Percentiles rank a stretch among this genome's conserved stretches.
These are phyloP conservation scores for Dimocarpus longan DNA, from an alignment of 345 rosid species.

Conservation along the genomic window DNA sequence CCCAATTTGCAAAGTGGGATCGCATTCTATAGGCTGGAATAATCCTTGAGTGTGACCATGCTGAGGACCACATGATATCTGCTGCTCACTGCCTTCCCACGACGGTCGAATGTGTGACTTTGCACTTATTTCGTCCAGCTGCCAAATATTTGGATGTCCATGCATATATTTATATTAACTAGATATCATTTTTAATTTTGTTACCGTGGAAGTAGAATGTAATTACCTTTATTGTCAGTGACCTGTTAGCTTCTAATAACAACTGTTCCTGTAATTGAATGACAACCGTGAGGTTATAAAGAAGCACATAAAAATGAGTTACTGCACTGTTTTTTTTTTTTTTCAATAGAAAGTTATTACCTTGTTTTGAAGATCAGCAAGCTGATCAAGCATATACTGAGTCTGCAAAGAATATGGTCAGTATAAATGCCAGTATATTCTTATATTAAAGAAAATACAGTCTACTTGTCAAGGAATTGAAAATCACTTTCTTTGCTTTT, in stretches of 20 bases:
- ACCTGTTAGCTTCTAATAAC: slow-evolving; percentile 84
- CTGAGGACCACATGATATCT: slow-evolving; percentile 59
- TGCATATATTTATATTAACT: neutral
- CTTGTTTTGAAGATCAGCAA: slow-evolving; percentile 87
- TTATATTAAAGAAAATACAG: too few relatives aligned
- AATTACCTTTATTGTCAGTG: slow-evolving; percentile 79
- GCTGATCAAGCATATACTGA: slow-evolving; percentile 93
- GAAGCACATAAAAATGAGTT: slow-evolving; percentile 2
- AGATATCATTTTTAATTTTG: neutral
- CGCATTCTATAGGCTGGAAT: slow-evolving; percentile 82
- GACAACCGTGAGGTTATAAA: neutral
- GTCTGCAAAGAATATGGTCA: slow-evolving; percentile 47
- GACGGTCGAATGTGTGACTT: slow-evolving; percentile 55
- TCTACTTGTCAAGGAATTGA: too few relatives aligned
- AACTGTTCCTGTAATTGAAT: slow-evolving; percentile 61
- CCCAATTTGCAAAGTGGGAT: slow-evolving; percentile 98
- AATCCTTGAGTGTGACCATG: slow-evolving; percentile 74
- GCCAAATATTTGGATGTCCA: neutral
- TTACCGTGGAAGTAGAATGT: neutral
- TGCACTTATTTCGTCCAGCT: slow-evolving; percentile 78
- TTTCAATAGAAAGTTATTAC: slow-evolving; percentile 29
- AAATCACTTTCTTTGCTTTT: too few relatives aligned
- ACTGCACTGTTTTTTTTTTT: neutral
- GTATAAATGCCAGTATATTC: neutral
- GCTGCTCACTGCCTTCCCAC: slow-evolving; percentile 83